Percentiles rank a stretch among this genome's conserved stretches.
Evolutionary conservation across 2,329 filamentous ascomycete species (phyloP).

Genomic region (Penicillium sclerotigenum): DNA sequence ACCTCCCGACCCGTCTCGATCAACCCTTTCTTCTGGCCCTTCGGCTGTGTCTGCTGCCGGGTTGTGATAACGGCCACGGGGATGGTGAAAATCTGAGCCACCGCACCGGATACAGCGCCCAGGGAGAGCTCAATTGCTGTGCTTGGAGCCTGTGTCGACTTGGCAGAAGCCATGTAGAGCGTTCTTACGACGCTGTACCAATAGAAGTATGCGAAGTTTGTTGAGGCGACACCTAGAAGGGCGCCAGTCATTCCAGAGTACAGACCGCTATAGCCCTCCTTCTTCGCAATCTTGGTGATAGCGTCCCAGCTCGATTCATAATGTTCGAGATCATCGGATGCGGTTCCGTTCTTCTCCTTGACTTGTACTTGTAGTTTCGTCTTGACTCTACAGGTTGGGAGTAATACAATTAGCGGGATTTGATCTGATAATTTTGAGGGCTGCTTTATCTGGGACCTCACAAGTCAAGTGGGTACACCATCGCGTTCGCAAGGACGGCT

Average conservation of each 20-base stretch:
- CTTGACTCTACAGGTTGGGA: conserved; percentile 68
- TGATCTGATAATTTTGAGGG: neutral
- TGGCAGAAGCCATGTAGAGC: conserved; percentile 65
- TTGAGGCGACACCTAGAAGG: conserved; percentile 87
- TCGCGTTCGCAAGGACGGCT: conserved; percentile 87
- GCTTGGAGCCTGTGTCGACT: conserved; percentile 62
- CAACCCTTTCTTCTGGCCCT: conserved; percentile 78
- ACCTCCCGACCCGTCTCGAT: conserved; percentile 86
- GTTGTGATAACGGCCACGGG: conserved; percentile 95
- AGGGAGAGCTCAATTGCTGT: conserved; percentile 80
- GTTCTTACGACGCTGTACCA: conserved; percentile 90
- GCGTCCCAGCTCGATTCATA: conserved; percentile 88
- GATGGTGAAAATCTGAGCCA: conserved; percentile 95
- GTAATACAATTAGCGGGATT: conserved; percentile 15
- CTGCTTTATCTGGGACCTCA: conserved; percentile 48
- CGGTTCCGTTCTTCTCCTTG: conserved; percentile 55
- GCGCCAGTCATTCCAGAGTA: conserved; percentile 87
- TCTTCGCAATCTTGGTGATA: conserved; percentile 74
- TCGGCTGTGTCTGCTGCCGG: conserved; percentile 87
- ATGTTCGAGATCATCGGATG: conserved; percentile 58
- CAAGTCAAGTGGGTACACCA: conserved; percentile 97
- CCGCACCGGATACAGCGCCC: conserved; percentile 80
- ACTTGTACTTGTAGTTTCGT: conserved; percentile 94
- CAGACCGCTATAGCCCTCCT: conserved; percentile 76
- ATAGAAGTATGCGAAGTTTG: conserved; percentile 99